These are phyloP conservation scores for Phytophthora cryptogea DNA, from an alignment of 352 stramenopile genomes.

Conservation along the genomic window DNA sequence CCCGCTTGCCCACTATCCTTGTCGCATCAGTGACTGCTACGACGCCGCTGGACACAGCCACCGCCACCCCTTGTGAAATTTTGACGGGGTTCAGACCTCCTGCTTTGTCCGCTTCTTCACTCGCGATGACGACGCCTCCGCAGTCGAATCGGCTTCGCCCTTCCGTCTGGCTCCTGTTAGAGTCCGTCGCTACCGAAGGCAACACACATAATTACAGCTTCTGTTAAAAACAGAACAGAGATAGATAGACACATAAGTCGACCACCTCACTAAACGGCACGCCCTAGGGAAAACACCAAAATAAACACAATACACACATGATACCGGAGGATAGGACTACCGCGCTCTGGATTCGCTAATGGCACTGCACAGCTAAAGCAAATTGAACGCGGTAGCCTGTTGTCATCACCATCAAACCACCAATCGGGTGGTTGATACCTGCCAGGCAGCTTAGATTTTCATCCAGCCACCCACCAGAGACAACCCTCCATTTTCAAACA, in stretches of 20 bases:
- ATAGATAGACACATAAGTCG: conserved; percentile 88
- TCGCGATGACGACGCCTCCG: conserved; percentile 46
- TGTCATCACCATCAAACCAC: conserved; percentile 18
- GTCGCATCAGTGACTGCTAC: conserved; percentile 14
- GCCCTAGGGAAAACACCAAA: conserved; percentile 44
- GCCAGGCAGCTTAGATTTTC: neutral
- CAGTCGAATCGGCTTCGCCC: conserved; percentile 58
- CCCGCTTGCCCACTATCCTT: conserved; percentile 11
- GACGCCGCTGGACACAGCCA: conserved; percentile 15
- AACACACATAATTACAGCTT: conserved; percentile 92
- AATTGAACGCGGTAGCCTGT: conserved; percentile 2
- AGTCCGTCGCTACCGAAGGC: conserved; percentile 79
- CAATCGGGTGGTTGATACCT: conserved; percentile 6
- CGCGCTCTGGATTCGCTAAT: conserved; percentile 10
- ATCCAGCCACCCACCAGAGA: conserved; percentile 11
- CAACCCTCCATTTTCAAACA: conserved; percentile 14
- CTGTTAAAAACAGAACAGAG: conserved; percentile 90
- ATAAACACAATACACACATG: conserved; percentile 36
- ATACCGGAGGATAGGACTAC: conserved; percentile 4
- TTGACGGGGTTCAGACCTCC: conserved; percentile 45
- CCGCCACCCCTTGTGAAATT: conserved; percentile 18
- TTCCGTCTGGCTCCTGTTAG: conserved; percentile 69
- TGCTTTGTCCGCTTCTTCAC: conserved; percentile 83
- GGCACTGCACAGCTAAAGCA: conserved; percentile 31
- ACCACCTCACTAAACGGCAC: conserved; percentile 59